Evolutionary conservation across 305 asterid genomes (phyloP).

Genomic region (Rubia balearica): DNA sequence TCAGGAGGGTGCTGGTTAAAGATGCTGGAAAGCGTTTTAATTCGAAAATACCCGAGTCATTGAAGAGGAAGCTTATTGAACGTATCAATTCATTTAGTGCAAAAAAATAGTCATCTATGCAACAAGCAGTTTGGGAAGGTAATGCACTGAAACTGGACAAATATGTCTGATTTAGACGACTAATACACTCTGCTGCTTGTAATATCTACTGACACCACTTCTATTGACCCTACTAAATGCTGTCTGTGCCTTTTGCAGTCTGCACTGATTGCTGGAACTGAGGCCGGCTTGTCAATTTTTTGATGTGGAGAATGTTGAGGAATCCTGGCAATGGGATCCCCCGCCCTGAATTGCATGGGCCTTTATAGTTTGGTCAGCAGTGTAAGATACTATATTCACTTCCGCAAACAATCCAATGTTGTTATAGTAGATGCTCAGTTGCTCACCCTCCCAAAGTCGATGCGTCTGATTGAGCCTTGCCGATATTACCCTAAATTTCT

Average conservation of each 20-base stretch:
- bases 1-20: slow-evolving; percentile 59
- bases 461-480: background rate
- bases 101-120: slow-evolving; percentile 38
- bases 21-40: slow-evolving; percentile 50
- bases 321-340: background rate
- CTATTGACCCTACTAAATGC: background rate
- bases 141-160: slow-evolving; percentile 15
- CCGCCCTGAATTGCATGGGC: background rate
- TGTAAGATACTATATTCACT: slow-evolving; percentile 7
- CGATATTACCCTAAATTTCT: slow-evolving; percentile 13
- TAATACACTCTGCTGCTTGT: background rate
- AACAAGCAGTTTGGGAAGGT: slow-evolving; percentile 32
- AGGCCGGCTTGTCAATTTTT: background rate
- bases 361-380: background rate
- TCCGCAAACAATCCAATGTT: background rate
- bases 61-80: slow-evolving; percentile 55
- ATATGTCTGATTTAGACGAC: background rate
- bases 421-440: background rate
- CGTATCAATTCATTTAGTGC: slow-evolving; percentile 46
- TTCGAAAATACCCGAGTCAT: slow-evolving; percentile 59
- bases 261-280: slow-evolving; percentile 1
- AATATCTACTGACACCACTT: background rate
- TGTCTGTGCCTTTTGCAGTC: slow-evolving; percentile 9
- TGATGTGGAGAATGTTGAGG: slow-evolving; percentile 7
- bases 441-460: slow-evolving; percentile 2